Conservation (phyloP, 1,284 basidiomycete genomes). For the Naganishia sp. region DNA sequence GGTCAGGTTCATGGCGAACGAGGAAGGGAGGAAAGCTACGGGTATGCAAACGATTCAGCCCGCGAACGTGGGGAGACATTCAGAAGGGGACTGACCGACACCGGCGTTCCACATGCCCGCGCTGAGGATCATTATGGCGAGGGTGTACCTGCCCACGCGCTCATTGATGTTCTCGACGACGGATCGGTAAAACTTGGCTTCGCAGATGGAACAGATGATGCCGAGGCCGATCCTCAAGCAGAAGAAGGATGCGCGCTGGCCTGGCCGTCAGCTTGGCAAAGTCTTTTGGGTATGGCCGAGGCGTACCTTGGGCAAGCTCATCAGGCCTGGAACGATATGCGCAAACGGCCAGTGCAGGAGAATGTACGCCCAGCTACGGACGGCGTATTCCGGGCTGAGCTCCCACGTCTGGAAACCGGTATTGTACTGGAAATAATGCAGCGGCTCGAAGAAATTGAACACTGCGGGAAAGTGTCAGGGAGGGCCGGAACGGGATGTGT, state of each 20-base stretch:
- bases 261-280: not conserved
- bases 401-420: conserved; percentile 98
- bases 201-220: conserved; percentile 70
- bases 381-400: conserved; percentile 82
- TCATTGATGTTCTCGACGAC: conserved; percentile 82
- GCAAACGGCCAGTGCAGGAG: conserved; percentile 64
- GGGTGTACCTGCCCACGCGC: conserved; percentile 83
- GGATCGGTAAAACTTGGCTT: conserved; percentile 81
- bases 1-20: conserved; percentile 90
- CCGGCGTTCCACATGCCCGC: conserved; percentile 94
- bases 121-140: conserved; percentile 79
- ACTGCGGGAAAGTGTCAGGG: conserved; percentile 58
- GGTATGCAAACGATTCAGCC: too few relatives aligned
- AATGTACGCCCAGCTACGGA: conserved; percentile 93
- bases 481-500: not conserved
- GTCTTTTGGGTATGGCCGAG: conserved; percentile 35
- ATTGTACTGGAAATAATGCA: conserved; percentile 83
- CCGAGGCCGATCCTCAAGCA: conserved; percentile 79
- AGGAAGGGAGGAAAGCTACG: conserved; percentile 88
- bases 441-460: conserved; percentile 98
- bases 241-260: conserved; percentile 80
- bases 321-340: conserved; percentile 46
- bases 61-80: not conserved
- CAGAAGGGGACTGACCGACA: conserved; percentile 60
- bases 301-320: conserved; percentile 55